Conservation (phyloP, 345 rosid species). For the Syzygium aromaticum region DNA sequence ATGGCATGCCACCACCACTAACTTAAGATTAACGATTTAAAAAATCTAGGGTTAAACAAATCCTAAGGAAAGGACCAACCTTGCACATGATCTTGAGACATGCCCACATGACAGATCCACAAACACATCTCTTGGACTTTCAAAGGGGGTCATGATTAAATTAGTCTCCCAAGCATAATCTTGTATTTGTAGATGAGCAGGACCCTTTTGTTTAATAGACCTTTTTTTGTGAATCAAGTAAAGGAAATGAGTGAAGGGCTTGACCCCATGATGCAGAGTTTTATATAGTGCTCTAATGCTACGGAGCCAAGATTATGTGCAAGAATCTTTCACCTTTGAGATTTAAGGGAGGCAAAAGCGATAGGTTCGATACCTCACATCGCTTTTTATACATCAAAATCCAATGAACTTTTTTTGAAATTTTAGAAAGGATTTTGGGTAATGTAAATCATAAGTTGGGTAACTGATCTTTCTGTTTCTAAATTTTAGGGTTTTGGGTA, state of each 20-base stretch:
- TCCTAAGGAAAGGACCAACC: neutral
- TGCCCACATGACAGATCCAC: neutral
- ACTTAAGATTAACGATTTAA: neutral
- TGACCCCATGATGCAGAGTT: neutral
- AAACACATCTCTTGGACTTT: neutral
- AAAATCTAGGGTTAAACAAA: neutral
- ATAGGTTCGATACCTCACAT: neutral
- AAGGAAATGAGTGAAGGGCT: neutral
- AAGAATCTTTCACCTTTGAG: neutral
- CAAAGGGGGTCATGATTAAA: neutral
- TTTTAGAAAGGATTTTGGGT: neutral
- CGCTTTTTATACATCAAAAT: neutral
- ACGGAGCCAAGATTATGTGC: neutral
- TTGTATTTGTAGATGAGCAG: neutral
- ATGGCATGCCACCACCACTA: neutral
- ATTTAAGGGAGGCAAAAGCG: neutral
- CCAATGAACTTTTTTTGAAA: neutral
- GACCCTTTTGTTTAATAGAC: neutral
- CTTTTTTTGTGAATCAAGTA: neutral
- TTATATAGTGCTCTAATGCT: neutral
- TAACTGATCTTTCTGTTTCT: neutral
- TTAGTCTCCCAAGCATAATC: neutral
- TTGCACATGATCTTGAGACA: neutral
- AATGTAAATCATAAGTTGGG: neutral
- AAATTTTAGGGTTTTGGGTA: neutral